Base-by-base conservation (phyloP, 768 basidiomycete species). In the Boletus sp. region DNA sequence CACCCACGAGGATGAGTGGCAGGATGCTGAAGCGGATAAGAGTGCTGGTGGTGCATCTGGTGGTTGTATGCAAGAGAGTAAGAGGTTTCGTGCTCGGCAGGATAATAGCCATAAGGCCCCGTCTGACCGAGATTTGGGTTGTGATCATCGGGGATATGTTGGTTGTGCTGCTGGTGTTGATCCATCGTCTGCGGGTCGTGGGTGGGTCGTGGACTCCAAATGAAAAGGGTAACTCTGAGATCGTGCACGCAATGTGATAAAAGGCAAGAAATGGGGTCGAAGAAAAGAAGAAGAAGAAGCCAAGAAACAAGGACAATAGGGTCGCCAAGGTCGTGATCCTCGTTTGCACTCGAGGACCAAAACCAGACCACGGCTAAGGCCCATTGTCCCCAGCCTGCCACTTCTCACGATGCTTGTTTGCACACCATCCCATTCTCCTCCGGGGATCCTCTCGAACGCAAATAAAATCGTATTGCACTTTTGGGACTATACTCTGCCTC, bases 1-100 rank as follows among this genome's bases (percentile, higher is more conserved):
- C 70, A 89, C 87, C 80, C 86, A 86, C 89, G 89, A 78, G 87
- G 76, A 77, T 82, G 83, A 73, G 83, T 79, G 74, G 76, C 80
- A 69, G 78, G 66, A 66, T 83, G 80, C 65, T 76, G 79, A 71
- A 78, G 74, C 70, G 80, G 82, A 79, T 86, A 87, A 71, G 79
- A 72, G 62, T 74, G 75, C 52, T 71, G 68, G 60, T 69, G 71
- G 54, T 73, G 70, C 66, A 73, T 56, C 72, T 80, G 83, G 64
- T 80, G 71, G 67, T 75, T 74, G 73, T 84, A 83, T 56, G 76
- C 73, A 67, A 83, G 71, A 66, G 71, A 76, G 73, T 83, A 86
- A 57, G 79, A 69, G 68, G 77, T 73, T 59, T 84, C 81, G 64
- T 82, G 82, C 54, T 85, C 83, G 64, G 76, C 59, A 57, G 75